Base-by-base conservation (phyloP, 2,329 filamentous ascomycete genomes). In the Cladophialophora exuberans region DNA sequence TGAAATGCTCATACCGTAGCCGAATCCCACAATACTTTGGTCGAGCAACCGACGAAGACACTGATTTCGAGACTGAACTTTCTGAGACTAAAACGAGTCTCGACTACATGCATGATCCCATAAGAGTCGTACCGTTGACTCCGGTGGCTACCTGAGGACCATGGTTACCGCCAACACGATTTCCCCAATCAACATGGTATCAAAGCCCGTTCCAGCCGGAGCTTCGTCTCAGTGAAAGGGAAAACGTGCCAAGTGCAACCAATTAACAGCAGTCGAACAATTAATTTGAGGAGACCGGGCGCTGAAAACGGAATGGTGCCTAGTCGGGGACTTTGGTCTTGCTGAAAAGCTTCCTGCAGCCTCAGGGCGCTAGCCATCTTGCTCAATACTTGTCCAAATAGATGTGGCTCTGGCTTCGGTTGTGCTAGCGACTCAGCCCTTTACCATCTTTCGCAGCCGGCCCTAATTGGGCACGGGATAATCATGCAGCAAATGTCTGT, bases 351-450 rank as follows among this genome's bases (percentile, higher is more conserved):
- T 18, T 22, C 2, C 26, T 17, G 31, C 44, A 13, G 33, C 33
- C 17, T 25, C 3, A 20, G 17, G 30, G 28, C 20, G 10, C 31
- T 26, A 38, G 23, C 11, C 31, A 42, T 23, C 17, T 42, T 42
- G 20, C 44, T 22, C 2, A 17, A 25, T 47, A 17, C 20, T 6
- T 9, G 18, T 25, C 17, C 11, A 36, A 33, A 15, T 20, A 4
- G 43, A 4, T 30, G n/a, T n/a, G 13, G 9, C 28, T 35, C 20
- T 26, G 23, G 30, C 10, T 47, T 26, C 31, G 44, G 31, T 11
- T 4, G 26, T 17, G 17, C 38, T 26, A 51, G 48, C 17, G 33
- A 18, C 38, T 51, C 48, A 44, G 38, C 48, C 26, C 36, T 31
- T 20, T 13, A 9, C n/a, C 20, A 28, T n/a, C 35, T 13, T 15